Evolutionary conservation across 23 red algal species (phyloP), one percentile per base, ranked within the genome.

Genomic region (Agarophyton chilense): DNA sequence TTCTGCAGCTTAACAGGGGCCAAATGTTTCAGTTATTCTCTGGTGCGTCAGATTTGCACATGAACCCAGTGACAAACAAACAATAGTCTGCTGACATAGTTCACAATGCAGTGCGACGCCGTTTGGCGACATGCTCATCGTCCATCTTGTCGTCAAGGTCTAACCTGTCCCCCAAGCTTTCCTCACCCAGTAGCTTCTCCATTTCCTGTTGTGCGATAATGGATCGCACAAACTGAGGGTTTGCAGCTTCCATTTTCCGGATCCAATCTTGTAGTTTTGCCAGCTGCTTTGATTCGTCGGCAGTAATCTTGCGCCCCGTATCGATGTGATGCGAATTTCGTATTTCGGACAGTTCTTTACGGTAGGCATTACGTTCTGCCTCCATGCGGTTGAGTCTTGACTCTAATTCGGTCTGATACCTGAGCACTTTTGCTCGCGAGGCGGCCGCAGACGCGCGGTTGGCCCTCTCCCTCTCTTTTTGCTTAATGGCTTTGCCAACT

Each of bases 381-480:
- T 93, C 90, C 36, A 86, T 52, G 35, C 68, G 65, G 22, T 84
- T 78, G 52, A 85, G 75, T 22, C 90, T 80, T 32, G 46, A 54
- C 39, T 86, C 90, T 17, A 93, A 53, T 45, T 93, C 90, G 12
- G 79, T 93, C 25, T 84, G 67, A 33, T 86, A 93, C 34, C 90
- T 52, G 4, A 85, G 36, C 34, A 93, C 77, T 42, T 86, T 84
- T 12, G 78, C 79, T 21, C 90, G 63, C 9, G 73, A 82, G 51
- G 90, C 90, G 22, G 90, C 79, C 11, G 90, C 90, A 34, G 90
- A 93, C 24, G 90, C 90, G 2, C 90, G 45, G 79, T 93, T 93
- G 10, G 90, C 90, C 16, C 73, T 40, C 80, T 86, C 90, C 16
- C 90, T 80, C 79, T 84, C 79, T 57, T 86, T 93, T 26, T 93